A percentile compares a stretch with the other conserved stretches of the same genome.
Evolutionary conservation across 2,329 filamentous ascomycete genomes (phyloP).

Genomic region (Ciborinia camelliae): DNA sequence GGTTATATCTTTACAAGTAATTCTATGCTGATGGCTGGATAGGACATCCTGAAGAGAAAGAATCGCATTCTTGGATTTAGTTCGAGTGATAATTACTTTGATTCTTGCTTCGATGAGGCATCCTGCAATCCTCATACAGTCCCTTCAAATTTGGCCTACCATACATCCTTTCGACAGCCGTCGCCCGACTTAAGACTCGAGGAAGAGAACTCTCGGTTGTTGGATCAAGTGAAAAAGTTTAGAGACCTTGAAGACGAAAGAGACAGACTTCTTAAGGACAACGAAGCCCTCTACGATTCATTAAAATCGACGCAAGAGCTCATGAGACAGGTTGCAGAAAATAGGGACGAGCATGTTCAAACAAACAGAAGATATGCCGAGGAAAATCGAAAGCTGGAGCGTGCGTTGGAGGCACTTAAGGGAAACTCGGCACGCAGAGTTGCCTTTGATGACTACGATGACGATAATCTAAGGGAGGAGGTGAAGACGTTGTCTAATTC

Average conservation of each 20-base stretch:
- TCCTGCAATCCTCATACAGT: neutral
- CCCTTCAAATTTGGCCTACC: neutral
- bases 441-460: neutral
- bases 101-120: neutral
- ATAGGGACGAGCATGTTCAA: slow-evolving; percentile 1
- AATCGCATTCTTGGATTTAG: slow-evolving; percentile 1
- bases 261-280: neutral
- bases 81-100: neutral
- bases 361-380: neutral
- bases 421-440: neutral
- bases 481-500: neutral
- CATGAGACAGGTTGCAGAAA: neutral
- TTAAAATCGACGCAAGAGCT: neutral
- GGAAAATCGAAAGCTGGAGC: neutral
- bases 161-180: neutral
- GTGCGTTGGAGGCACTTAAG: neutral
- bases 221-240: neutral
- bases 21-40: neutral
- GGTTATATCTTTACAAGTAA: neutral
- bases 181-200: neutral
- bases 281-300: neutral
- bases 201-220: neutral
- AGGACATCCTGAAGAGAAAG: neutral
- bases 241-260: neutral
- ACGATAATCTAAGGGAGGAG: neutral